Conservation (phyloP, 192 early-diverging fungal genomes). For the Coemansia sp. region DNA sequence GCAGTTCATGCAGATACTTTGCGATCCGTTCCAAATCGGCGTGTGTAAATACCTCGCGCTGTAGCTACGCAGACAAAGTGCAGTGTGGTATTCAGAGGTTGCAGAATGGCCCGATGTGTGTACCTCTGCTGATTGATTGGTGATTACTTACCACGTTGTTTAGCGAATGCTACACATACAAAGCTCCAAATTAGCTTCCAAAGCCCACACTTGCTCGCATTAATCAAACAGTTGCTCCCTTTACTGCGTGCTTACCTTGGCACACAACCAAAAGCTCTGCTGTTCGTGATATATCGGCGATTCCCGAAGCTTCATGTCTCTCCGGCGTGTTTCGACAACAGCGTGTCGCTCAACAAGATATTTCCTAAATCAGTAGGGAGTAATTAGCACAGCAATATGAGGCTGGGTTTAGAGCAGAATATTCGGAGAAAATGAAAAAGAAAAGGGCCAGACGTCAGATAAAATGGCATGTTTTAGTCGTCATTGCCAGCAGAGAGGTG, state of each 20-base stretch:
- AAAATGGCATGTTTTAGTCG: neutral
- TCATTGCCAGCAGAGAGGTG: neutral
- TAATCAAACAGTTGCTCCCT: too few species aligned
- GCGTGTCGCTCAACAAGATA: conserved; percentile 28
- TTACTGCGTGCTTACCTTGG: conserved; percentile 37
- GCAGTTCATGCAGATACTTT: conserved; percentile 32
- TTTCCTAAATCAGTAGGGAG: conserved; percentile 12
- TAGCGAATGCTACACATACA: conserved; percentile 46
- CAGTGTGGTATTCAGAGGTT: neutral
- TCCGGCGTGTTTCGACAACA: conserved; percentile 11
- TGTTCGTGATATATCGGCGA: conserved; percentile 55
- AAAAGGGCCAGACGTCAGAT: neutral
- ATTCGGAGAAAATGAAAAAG: neutral
- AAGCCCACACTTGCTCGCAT: neutral
- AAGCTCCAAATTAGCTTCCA: neutral
- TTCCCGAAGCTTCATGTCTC: conserved; percentile 46
- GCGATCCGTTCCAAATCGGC: conserved; percentile 52
- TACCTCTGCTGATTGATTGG: neutral
- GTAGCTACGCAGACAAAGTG: conserved; percentile 27
- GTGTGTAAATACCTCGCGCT: conserved; percentile 41
- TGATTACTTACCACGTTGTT: conserved; percentile 54
- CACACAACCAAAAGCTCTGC: conserved; percentile 56
- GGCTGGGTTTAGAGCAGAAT: neutral
- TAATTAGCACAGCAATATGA: neutral
- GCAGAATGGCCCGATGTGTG: neutral